phyloP scores from a whole-genome alignment of 1,284 basidiomycete genomes.

The Puccinia polysora region DNA sequence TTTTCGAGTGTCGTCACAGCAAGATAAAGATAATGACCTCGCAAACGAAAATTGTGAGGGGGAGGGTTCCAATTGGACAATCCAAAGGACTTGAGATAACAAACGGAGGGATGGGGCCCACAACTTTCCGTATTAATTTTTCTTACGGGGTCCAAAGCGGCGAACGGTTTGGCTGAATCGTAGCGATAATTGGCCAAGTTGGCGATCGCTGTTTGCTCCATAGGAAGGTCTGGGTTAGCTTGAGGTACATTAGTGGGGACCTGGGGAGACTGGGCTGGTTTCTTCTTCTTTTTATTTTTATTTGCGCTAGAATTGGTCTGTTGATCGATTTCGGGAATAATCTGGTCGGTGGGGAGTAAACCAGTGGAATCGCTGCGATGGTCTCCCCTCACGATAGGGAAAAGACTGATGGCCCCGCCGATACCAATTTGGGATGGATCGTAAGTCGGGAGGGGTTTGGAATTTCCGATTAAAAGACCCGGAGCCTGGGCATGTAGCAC shows the following conservation, averaged over 20 bases:
- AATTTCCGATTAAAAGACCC: conserved; percentile 44
- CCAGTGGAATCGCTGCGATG: background rate
- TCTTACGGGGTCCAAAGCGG: conserved; percentile 54
- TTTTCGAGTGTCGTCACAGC: conserved; percentile 59
- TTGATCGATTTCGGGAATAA: background rate
- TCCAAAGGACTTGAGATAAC: conserved; percentile 56
- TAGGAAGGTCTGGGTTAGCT: conserved; percentile 31
- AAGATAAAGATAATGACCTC: conserved; percentile 59
- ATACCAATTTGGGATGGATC: conserved; percentile 48
- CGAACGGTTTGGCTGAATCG: conserved; percentile 51
- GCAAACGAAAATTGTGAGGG: conserved; percentile 57
- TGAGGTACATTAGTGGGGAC: conserved; percentile 13
- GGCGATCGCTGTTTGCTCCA: conserved; percentile 27
- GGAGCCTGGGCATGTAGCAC: conserved; percentile 46
- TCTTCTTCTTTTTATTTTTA: conserved; percentile 46
- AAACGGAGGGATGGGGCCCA: conserved; percentile 50
- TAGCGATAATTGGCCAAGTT: conserved; percentile 46
- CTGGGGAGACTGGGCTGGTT: conserved; percentile 2
- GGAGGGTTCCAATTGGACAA: conserved; percentile 62
- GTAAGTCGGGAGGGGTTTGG: conserved; percentile 45
- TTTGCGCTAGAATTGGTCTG: conserved; percentile 5
- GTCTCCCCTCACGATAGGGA: conserved; percentile 44
- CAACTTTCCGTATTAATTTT: conserved; percentile 52
- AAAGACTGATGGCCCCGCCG: conserved; percentile 45
- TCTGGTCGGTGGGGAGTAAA: conserved; percentile 5